A percentile compares a stretch with the other conserved stretches of the same genome.
phyloP scores from a whole-genome alignment of 371 early-diverging fungal species.

The Mucor lusitanicus region DNA sequence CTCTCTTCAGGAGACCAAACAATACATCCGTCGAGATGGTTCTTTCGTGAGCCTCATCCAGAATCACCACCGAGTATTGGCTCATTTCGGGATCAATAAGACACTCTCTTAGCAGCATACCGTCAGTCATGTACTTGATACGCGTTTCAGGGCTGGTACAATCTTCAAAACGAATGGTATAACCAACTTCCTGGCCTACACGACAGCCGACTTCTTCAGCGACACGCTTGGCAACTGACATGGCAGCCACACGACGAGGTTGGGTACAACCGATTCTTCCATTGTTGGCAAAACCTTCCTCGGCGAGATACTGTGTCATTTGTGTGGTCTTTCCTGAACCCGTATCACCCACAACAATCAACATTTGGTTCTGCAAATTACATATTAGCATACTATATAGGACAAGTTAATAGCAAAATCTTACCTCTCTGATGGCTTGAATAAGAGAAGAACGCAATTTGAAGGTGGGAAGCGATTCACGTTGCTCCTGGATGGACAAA shows the following conservation, averaged over 20 bases:
- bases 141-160: slow-evolving; percentile 91
- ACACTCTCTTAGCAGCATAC: slow-evolving; percentile 97
- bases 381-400: background rate
- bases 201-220: slow-evolving; percentile 97
- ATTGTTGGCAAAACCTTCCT: slow-evolving; percentile 83
- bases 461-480: slow-evolving; percentile 88
- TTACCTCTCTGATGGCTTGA: slow-evolving; percentile 75
- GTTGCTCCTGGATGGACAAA: slow-evolving; percentile 89
- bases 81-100: slow-evolving; percentile 85
- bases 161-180: slow-evolving; percentile 98
- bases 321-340: slow-evolving; percentile 99
- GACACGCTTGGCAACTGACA: slow-evolving; percentile 98
- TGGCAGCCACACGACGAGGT: slow-evolving; percentile 99
- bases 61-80: slow-evolving; percentile 92
- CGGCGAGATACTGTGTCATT: slow-evolving; percentile 98
- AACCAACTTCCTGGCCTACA: slow-evolving; percentile 96
- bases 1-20: slow-evolving; percentile 93
- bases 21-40: slow-evolving; percentile 97
- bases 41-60: slow-evolving; percentile 99
- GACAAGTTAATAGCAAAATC: background rate
- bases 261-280: slow-evolving; percentile 99
- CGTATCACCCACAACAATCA: slow-evolving; percentile 96
- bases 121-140: slow-evolving; percentile 99
- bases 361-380: slow-evolving; percentile 72
- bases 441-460: slow-evolving; percentile 80